Evolutionary conservation across 1,284 basidiomycete genomes (phyloP).

Genomic region (Cyathus pygmaeus): DNA sequence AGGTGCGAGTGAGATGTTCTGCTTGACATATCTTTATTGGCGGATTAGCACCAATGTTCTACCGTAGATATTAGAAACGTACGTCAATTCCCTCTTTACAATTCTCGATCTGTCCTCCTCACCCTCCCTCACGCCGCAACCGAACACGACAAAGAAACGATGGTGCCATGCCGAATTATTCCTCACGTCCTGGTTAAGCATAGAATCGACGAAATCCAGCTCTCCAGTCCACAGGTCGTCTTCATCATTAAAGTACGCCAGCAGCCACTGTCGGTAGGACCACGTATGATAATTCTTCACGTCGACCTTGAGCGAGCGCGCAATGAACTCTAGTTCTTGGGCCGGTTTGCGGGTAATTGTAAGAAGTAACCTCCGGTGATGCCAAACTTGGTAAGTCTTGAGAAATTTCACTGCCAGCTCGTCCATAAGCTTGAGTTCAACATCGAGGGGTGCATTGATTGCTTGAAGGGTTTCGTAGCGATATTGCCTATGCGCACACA

Average conservation of each 20-base stretch:
- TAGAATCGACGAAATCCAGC: conserved; percentile 77
- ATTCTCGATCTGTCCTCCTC: conserved; percentile 68
- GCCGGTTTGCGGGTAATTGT: conserved; percentile 62
- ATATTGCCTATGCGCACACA: conserved; percentile 81
- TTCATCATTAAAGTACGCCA: conserved; percentile 81
- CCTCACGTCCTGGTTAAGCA: conserved; percentile 83
- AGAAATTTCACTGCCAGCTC: conserved; percentile 82
- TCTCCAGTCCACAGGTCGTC: conserved; percentile 81
- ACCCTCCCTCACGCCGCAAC: conserved; percentile 66
- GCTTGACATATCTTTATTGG: conserved; percentile 64
- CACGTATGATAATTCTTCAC: conserved; percentile 97
- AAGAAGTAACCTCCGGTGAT: conserved; percentile 89
- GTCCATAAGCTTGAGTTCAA: conserved; percentile 86
- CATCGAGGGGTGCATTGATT: conserved; percentile 71
- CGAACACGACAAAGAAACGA: conserved; percentile 92
- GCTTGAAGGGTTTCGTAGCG: conserved; percentile 85
- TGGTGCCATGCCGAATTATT: conserved; percentile 99
- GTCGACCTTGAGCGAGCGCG: conserved; percentile 75
- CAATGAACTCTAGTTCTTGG: conserved; percentile 84
- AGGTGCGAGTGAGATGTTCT: conserved; percentile 85
- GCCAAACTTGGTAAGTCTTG: conserved; percentile 98
- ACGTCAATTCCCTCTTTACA: conserved; percentile 77
- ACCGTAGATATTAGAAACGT: conserved; percentile 40
- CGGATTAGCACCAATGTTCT: conserved; percentile 1
- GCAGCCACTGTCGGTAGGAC: conserved; percentile 93